A percentile compares a stretch with the other conserved stretches of the same genome.
phyloP scores from a whole-genome alignment of 192 early-diverging fungal species.

The Coemansia sp. region DNA sequence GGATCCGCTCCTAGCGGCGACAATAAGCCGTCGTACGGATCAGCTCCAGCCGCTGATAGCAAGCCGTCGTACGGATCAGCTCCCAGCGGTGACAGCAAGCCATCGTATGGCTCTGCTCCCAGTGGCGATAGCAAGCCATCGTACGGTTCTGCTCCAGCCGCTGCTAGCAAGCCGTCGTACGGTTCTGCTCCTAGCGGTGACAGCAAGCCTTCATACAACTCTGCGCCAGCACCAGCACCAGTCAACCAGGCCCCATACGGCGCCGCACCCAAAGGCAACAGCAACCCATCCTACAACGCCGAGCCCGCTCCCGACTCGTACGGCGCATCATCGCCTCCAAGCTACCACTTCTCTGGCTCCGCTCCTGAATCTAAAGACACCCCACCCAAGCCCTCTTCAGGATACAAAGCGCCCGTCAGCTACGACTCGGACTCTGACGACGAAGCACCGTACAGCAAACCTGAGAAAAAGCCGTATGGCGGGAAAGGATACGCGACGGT shows the following conservation, averaged over 20 bases:
- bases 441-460: constrained; percentile 3
- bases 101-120: not conserved
- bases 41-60: not conserved
- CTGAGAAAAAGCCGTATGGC: not conserved
- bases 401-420: constrained; percentile 5
- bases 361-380: not conserved
- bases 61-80: constrained; percentile 3
- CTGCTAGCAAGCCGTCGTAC: not conserved
- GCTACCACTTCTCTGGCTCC: not conserved
- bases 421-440: constrained; percentile 6
- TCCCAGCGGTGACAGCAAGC: not conserved
- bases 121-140: not conserved
- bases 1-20: not conserved
- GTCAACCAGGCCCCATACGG: constrained; percentile 5
- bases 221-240: constrained; percentile 8
- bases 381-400: constrained; percentile 1
- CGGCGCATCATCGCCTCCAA: not conserved
- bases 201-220: not conserved
- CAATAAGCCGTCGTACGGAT: not conserved
- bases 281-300: constrained; percentile 10
- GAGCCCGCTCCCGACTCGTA: constrained; percentile 18
- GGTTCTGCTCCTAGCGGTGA: not conserved
- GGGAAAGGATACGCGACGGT: not conserved
- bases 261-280: constrained; percentile 13
- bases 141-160: not conserved